Evolutionary conservation across 306 rosid genomes (phyloP).

Genomic region (Trichosanthes truncata): DNA sequence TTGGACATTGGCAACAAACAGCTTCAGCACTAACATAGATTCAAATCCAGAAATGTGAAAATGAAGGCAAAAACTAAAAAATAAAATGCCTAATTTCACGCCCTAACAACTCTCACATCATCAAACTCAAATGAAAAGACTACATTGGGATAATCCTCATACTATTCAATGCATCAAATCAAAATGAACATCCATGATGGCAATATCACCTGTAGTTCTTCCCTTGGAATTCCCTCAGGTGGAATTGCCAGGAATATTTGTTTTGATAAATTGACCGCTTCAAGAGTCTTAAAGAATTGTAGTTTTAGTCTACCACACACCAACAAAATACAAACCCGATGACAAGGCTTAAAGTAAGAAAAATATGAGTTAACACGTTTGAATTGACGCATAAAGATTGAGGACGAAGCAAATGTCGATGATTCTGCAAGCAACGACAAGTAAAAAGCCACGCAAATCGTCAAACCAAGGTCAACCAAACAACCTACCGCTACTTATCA

Average conservation of each 20-base stretch:
- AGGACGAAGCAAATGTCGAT: background rate
- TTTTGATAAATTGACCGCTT: too few relatives aligned
- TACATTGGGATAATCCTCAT: background rate
- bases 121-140: background rate
- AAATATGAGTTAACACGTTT: background rate
- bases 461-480: background rate
- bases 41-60: background rate
- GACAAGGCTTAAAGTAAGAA: background rate
- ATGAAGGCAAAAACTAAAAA: background rate
- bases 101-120: background rate
- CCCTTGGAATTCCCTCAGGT: conserved; percentile 65
- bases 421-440: background rate
- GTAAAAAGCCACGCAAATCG: background rate
- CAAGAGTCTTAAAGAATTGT: background rate
- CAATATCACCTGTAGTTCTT: conserved; percentile 54
- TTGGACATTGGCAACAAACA: background rate
- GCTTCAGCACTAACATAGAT: background rate
- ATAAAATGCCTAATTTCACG: background rate
- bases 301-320: background rate
- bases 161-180: background rate
- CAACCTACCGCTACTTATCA: background rate
- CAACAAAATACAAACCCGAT: background rate
- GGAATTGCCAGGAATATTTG: conserved; percentile 61
- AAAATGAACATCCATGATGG: background rate
- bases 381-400: background rate